These are phyloP conservation scores for Mycena belliarum DNA, from an alignment of 768 basidiomycete genomes.

Conservation along the genomic window DNA sequence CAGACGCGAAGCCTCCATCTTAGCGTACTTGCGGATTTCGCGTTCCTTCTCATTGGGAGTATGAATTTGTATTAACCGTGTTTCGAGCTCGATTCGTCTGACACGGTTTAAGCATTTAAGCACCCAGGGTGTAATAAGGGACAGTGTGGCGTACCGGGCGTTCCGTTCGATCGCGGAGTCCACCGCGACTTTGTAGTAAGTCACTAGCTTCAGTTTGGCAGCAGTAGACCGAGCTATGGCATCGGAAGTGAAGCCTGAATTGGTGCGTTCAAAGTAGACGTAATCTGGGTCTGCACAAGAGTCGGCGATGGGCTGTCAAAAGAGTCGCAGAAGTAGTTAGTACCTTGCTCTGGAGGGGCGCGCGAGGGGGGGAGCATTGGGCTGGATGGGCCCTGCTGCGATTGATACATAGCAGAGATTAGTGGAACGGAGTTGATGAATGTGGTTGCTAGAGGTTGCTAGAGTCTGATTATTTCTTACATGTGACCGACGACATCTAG, in stretches of 20 bases:
- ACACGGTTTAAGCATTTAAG: background rate
- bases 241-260: conserved; percentile 78
- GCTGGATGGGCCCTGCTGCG: conserved; percentile 19
- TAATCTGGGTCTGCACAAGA: conserved; percentile 50
- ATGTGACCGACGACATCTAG: background rate
- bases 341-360: conserved; percentile 32
- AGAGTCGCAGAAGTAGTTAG: conserved; percentile 26
- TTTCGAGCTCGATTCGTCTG: conserved; percentile 89
- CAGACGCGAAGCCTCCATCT: conserved; percentile 86
- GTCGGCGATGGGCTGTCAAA: background rate
- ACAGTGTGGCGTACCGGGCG: conserved; percentile 67
- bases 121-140: background rate
- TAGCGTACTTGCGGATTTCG: conserved; percentile 83
- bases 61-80: conserved; percentile 73
- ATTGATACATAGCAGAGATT: conserved; percentile 5
- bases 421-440: background rate
- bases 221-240: conserved; percentile 88
- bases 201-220: conserved; percentile 95
- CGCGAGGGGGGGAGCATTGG: conserved; percentile 19
- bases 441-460: no score
- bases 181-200: conserved; percentile 97
- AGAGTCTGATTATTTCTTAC: no score
- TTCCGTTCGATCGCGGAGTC: conserved; percentile 96
- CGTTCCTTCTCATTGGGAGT: conserved; percentile 84
- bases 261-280: conserved; percentile 93